These are phyloP conservation scores for Zostera marina DNA, from an alignment of 116 monocot genomes.

Conservation along the genomic window DNA sequence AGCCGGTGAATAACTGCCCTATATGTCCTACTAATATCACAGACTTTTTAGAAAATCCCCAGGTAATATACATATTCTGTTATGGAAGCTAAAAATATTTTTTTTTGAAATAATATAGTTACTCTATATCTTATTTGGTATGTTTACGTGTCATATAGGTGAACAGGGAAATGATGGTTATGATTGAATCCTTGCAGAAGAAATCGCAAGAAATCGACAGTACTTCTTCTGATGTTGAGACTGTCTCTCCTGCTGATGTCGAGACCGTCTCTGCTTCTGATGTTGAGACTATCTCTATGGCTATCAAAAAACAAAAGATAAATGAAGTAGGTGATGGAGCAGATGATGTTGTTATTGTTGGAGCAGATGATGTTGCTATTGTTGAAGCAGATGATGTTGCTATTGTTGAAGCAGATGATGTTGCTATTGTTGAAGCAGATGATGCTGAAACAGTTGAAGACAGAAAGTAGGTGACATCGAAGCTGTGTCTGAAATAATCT, in stretches of 20 bases:
- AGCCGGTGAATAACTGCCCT: slow-evolving; percentile 65
- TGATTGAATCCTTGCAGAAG: slow-evolving; percentile 43
- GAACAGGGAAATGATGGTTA: slow-evolving; percentile 65
- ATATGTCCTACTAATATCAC: slow-evolving; percentile 57
- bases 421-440: no score
- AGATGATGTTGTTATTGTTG: no score
- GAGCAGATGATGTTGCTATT: no score
- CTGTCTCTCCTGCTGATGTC: slow-evolving; percentile 7
- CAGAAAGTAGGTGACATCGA: no score
- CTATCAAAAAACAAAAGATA: background rate
- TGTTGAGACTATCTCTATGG: slow-evolving; percentile 14
- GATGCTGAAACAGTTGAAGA: no score
- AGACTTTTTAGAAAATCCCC: slow-evolving; percentile 66
- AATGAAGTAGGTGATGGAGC: no score
- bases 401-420: no score
- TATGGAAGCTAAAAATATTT: background rate
- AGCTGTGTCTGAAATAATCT: no score
- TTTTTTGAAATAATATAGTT: background rate
- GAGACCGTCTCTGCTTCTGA: no score
- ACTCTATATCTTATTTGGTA: background rate
- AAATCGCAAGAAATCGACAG: slow-evolving; percentile 20
- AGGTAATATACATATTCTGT: slow-evolving; percentile 19
- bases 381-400: no score
- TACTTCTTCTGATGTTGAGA: slow-evolving; percentile 14
- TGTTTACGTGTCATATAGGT: slow-evolving; percentile 19